phyloP scores from a whole-genome alignment of 305 asterid species.

The Fraxinus baroniana region DNA sequence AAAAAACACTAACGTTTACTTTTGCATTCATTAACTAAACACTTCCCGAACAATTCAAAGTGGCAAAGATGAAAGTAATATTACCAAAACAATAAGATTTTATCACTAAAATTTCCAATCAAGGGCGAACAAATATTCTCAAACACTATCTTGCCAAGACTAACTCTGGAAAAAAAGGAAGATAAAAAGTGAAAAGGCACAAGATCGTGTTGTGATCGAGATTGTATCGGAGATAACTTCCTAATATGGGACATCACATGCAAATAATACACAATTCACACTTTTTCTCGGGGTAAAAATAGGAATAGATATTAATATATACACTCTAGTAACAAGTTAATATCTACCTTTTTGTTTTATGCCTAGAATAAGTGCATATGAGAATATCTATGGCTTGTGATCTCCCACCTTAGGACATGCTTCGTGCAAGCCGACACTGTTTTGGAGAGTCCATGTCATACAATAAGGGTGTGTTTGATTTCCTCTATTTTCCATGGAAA shows the following conservation, averaged over 20 bases:
- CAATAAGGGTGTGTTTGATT: no score
- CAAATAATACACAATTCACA: neutral
- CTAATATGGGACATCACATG: neutral
- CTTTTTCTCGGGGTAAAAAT: neutral
- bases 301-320: neutral
- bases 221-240: neutral
- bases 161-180: neutral
- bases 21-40: neutral
- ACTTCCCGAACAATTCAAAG: neutral
- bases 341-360: neutral
- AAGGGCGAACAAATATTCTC: neutral
- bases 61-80: neutral
- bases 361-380: neutral
- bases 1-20: neutral
- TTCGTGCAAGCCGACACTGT: neutral
- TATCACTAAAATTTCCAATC: neutral
- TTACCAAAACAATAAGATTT: neutral
- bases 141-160: neutral
- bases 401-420: neutral
- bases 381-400: neutral
- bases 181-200: neutral
- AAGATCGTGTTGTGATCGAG: neutral
- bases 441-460: neutral
- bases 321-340: neutral
- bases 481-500: no score